These are phyloP conservation scores for Coriaria nepalensis DNA, from an alignment of 306 rosid species.

Conservation along the genomic window DNA sequence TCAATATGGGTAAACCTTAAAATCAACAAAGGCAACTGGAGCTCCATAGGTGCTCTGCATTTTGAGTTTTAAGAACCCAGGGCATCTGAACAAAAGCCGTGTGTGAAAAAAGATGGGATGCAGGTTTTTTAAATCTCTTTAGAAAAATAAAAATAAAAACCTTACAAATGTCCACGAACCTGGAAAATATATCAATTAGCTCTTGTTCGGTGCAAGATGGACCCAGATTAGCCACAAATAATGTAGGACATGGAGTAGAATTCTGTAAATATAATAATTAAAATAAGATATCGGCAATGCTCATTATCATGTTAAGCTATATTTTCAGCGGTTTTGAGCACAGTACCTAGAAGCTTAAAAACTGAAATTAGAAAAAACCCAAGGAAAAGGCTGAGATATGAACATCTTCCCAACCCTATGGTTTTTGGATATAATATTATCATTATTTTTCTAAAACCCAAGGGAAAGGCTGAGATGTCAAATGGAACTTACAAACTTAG, in stretches of 20 bases:
- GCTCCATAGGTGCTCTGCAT: conserved; percentile 91
- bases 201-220: conserved; percentile 80
- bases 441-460: not conserved
- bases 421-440: too few relatives aligned
- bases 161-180: conserved; percentile 29
- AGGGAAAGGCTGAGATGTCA: too few relatives aligned
- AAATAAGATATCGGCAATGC: too few relatives aligned
- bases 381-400: too few relatives aligned
- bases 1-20: conserved; percentile 42
- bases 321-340: too few relatives aligned
- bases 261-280: conserved; percentile 19
- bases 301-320: too few relatives aligned
- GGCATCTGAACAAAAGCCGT: conserved; percentile 38
- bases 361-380: too few relatives aligned
- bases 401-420: not conserved
- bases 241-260: conserved; percentile 66
- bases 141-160: not conserved
- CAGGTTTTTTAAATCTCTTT: conserved; percentile 1
- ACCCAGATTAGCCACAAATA: conserved; percentile 88
- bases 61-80: conserved; percentile 80
- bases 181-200: conserved; percentile 67
- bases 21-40: conserved; percentile 92
- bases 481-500: conserved; percentile 55
- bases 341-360: too few relatives aligned
- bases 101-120: not conserved